These are phyloP conservation scores for Hypoxylon sp. DNA, from an alignment of 2,329 filamentous ascomycete species.

Conservation along the genomic window DNA sequence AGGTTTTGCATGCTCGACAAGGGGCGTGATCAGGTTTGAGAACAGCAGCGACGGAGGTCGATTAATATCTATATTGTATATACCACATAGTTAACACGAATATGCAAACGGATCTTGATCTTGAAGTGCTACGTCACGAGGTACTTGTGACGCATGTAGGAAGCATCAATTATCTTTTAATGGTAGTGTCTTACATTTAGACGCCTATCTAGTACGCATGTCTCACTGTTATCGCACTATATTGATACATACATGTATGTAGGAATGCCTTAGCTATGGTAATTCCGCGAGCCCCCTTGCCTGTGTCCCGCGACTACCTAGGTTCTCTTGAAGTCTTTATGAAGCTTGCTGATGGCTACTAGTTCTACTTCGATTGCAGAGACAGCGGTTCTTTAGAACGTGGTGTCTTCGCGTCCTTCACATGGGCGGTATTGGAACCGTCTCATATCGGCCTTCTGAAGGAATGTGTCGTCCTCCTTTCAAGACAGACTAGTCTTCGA, in stretches of 20 bases:
- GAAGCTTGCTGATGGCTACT: background rate
- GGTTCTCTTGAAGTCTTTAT: background rate
- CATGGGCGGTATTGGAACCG: background rate
- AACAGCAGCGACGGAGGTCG: constrained; percentile 10
- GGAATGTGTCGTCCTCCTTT: constrained; percentile 4
- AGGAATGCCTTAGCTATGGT: background rate
- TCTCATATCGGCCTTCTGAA: background rate
- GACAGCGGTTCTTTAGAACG: background rate
- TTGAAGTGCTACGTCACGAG: background rate
- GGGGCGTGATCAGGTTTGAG: background rate
- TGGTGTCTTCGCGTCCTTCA: background rate
- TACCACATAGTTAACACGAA: constrained; percentile 27
- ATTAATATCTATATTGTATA: constrained; percentile 40
- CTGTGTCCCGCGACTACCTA: background rate
- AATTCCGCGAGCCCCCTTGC: background rate
- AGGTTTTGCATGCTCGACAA: constrained; percentile 18
- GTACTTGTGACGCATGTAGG: background rate
- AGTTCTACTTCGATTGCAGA: background rate
- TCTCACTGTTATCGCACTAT: background rate
- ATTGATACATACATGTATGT: background rate
- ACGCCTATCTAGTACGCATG: background rate
- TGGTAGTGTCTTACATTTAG: background rate
- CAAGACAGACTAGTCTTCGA: background rate
- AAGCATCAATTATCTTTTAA: background rate
- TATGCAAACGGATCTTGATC: constrained; percentile 5